Percentiles rank a stretch among this genome's conserved stretches.
phyloP scores from a whole-genome alignment of 352 stramenopile genomes.

The Blastocystis hominis region DNA sequence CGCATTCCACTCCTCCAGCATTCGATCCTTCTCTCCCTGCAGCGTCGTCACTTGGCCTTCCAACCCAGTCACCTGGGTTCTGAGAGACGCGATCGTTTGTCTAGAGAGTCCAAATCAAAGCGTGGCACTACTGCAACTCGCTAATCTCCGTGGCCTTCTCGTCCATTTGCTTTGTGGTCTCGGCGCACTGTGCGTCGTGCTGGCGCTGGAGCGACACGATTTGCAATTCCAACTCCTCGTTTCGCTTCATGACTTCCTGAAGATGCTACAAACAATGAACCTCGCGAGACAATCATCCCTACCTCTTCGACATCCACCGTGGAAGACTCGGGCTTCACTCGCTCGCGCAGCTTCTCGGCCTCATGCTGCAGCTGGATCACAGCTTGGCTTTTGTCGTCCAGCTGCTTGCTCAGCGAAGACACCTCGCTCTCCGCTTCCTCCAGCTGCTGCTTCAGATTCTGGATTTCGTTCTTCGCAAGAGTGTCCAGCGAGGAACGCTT shows the following conservation, averaged over 20 bases:
- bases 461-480: neutral
- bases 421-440: neutral
- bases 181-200: neutral
- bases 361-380: neutral
- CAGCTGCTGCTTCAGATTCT: neutral
- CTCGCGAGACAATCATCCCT: neutral
- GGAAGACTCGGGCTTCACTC: neutral
- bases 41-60: neutral
- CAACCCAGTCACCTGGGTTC: neutral
- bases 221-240: conserved; percentile 19
- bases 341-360: neutral
- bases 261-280: neutral
- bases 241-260: neutral
- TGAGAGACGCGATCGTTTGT: neutral
- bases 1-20: neutral
- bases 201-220: neutral
- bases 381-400: neutral
- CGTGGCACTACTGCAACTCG: neutral
- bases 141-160: neutral
- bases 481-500: neutral
- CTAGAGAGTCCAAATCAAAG: neutral
- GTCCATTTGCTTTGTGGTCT: neutral
- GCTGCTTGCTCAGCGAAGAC: neutral
- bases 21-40: neutral
- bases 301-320: neutral